phyloP scores from a whole-genome alignment of 164 flowering plant species.

The Berberis thunbergii region DNA sequence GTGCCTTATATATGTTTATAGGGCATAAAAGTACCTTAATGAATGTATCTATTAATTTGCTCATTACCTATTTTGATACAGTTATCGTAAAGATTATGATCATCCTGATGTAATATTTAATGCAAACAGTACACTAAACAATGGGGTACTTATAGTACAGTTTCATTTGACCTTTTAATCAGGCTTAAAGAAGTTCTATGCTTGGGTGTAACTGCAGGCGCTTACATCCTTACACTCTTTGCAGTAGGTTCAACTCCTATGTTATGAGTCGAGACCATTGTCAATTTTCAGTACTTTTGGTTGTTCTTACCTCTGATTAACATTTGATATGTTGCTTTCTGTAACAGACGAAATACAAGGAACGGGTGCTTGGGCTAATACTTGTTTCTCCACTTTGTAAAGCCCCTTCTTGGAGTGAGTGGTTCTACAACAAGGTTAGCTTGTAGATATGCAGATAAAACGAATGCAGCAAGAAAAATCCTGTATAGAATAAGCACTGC shows the following conservation, averaged over 20 bases:
- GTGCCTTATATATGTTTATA: too few relatives aligned
- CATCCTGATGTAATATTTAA: too few relatives aligned
- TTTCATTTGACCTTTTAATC: conserved; percentile 3
- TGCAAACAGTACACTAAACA: too few relatives aligned
- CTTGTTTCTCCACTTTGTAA: conserved; percentile 69
- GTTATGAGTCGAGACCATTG: not conserved
- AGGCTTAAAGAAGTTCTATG: conserved; percentile 57
- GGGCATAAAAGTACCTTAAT: too few relatives aligned
- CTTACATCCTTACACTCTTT: conserved; percentile 62
- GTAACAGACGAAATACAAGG: conserved; percentile 47
- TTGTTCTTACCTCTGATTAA: not conserved
- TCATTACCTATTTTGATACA: too few relatives aligned
- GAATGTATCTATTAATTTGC: too few relatives aligned
- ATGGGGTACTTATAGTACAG: not conserved
- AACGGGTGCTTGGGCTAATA: conserved; percentile 63
- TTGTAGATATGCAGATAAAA: not conserved
- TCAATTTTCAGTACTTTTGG: not conserved
- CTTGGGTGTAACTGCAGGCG: conserved; percentile 79
- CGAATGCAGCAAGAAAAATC: not conserved
- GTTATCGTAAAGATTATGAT: too few relatives aligned
- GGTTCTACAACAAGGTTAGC: conserved; percentile 67
- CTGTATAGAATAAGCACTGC: not conserved
- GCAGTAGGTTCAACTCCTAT: conserved; percentile 39
- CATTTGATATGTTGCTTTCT: conserved; percentile 1
- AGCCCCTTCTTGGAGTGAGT: conserved; percentile 73